Conservation (phyloP, 2,329 filamentous ascomycete species). For the Leptographium procerum region DNA sequence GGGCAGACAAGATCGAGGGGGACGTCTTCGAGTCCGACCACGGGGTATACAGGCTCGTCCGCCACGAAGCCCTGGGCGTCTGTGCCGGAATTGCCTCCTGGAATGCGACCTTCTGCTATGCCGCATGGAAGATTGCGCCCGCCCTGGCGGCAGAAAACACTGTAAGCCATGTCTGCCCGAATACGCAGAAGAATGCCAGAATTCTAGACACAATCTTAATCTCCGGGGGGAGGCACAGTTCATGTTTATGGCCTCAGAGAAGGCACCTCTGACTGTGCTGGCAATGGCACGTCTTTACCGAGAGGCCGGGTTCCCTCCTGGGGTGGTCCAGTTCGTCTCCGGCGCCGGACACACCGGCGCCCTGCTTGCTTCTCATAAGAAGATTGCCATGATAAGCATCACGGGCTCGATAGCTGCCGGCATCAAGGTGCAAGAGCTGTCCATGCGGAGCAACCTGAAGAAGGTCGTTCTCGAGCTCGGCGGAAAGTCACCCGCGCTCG, state of each 20-base stretch:
- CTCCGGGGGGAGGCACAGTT: no score
- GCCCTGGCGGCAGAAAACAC: no score
- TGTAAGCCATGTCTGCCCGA: no score
- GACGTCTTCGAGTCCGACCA: no score
- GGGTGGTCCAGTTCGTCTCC: constrained; percentile 27
- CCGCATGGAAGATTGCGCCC: no score
- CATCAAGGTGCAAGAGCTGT: constrained; percentile 49
- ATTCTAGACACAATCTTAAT: no score
- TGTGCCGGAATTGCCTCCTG: no score
- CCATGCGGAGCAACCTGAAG: constrained; percentile 48
- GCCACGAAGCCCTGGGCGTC: no score
- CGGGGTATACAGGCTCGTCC: no score
- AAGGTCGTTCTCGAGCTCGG: constrained; percentile 61
- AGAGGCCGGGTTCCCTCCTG: constrained; percentile 30
- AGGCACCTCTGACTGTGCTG: constrained; percentile 24
- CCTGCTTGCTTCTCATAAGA: constrained; percentile 7
- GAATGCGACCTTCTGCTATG: no score
- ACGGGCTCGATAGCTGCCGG: constrained; percentile 56
- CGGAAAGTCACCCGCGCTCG: constrained; percentile 51
- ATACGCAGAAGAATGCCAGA: constrained; percentile 5
- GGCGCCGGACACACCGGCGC: constrained; percentile 22
- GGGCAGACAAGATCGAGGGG: no score
- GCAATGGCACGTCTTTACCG: constrained; percentile 23
- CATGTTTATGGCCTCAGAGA: constrained; percentile 30
- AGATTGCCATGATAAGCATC: constrained; percentile 52